Evolutionary conservation across 805 yeast species (phyloP), one percentile per base, ranked within the genome.

Genomic region (Yarrowia hollandica): DNA sequence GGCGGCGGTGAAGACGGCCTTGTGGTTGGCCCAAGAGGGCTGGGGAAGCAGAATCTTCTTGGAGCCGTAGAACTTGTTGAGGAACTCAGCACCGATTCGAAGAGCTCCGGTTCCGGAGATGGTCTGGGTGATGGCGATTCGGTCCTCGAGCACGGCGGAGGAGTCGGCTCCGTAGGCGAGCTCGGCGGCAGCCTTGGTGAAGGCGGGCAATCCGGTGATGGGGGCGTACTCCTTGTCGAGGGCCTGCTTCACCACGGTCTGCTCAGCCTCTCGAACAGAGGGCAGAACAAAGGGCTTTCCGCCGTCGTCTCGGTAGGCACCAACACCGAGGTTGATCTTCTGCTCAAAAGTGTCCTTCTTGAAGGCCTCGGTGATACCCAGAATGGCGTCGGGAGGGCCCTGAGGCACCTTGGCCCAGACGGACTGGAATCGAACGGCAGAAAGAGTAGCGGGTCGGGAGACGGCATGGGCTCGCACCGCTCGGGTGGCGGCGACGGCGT

Each of bases 21-120:
- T 75, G 75, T 91, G 97, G 74, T 91, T 92, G 37, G 96, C 90
- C 98, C 98, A 91, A 14, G 97, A 87, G 59, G 96, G 97, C 68
- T 83, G 80, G 54, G 97, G 94, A 59, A 90, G 79, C 69, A 84
- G 80, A 60, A 91, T 79, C 22, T 72, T 70, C 65, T 80, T 77
- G 63, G 80, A 73, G 62, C 78, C 70, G 68, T 83, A 77, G 78
- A 86, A 87, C 62, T 80, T 75, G 64, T 73, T 73, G 67, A 91
- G 72, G 69, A 92, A 88, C 68, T 85, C 92, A 21, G 88, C 92
- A 52, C 90, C 83, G 34, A 92, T 84, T 65, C 95, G 83, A 62
- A 91, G 77, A 3, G 97, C 92, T 63, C 99, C 99, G 34, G 99
- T 92, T 63, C 99, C 99, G 35, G 96, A 86, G 62, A 92, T 79